Percentiles rank a stretch among this genome's conserved stretches.
Conservation (phyloP, 768 basidiomycete species). For the Mycena galopus region DNA sequence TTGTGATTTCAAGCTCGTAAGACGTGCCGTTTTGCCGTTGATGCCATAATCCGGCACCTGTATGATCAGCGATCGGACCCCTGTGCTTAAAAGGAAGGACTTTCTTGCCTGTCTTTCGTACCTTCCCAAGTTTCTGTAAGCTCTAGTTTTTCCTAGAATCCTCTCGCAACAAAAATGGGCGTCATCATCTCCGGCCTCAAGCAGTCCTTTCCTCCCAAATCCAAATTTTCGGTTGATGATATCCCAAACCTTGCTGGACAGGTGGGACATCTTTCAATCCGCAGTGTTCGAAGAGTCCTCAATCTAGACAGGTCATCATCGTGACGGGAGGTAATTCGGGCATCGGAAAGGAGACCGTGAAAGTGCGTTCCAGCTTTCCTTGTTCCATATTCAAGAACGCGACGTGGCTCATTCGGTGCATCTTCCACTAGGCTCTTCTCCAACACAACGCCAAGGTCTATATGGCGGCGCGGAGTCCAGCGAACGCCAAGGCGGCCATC, state of each 20-base stretch:
- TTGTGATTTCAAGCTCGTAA: too few relatives aligned
- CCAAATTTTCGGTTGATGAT: constrained; percentile 40
- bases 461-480: constrained; percentile 61
- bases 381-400: background rate
- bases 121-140: too few relatives aligned
- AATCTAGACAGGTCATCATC: constrained; percentile 42
- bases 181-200: background rate
- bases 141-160: too few relatives aligned
- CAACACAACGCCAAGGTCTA: constrained; percentile 77
- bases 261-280: constrained; percentile 12
- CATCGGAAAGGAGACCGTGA: constrained; percentile 72
- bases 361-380: constrained; percentile 45
- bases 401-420: background rate
- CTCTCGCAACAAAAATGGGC: background rate
- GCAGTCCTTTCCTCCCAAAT: constrained; percentile 3
- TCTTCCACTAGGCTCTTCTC: constrained; percentile 47
- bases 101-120: too few relatives aligned
- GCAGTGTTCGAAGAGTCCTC: background rate
- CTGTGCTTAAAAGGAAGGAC: too few relatives aligned
- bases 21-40: too few relatives aligned
- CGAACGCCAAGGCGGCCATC: constrained; percentile 65
- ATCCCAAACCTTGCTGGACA: constrained; percentile 60
- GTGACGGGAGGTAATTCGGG: constrained; percentile 59
- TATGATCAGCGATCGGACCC: too few relatives aligned
- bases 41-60: too few relatives aligned